Base-by-base conservation (phyloP, 2,329 filamentous ascomycete species). In the Fusarium oligoseptatum region DNA sequence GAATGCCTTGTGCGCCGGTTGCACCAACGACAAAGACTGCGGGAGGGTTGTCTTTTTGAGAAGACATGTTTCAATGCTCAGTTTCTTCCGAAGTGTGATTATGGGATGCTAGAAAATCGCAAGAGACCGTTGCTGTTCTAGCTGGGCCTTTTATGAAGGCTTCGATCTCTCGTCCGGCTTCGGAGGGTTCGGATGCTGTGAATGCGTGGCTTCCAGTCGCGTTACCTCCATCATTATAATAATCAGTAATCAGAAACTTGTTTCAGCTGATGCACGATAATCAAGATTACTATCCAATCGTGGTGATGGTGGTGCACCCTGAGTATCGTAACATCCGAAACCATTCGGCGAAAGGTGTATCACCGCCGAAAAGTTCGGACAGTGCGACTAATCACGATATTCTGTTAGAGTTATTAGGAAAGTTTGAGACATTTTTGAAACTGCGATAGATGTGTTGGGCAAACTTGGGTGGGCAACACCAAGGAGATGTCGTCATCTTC, bases 1-100 rank as follows among this genome's bases (percentile, higher is more conserved):
- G 56, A n/a, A 58, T 58, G 22, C 56, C 56, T 14, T 58, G 56
- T 17, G 56, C 34, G 15, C 56, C 56, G 6, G 56, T 58, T 39
- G 34, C 56, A n/a, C 56, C 56, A 41, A 58, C 36, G 29, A 58
- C 17, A 29, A 58, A 58, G 56, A 58, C 56, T 10, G 22, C 41
- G 6, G 56, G 56, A 11, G 15, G 2, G n/a, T 39, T n/a, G 1
- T 4, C 10, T 3, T 8, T 7, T 20, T 41, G 55, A 39, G 36
- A 58, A 3, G 55, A 57, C 55, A 58, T 56, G 2, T 22, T 20
- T 55, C 3, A 32, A 17, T 4, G 4, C 2, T 10, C 0, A 11
- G 7, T 0, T 36, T 56, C 15, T 52, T 52, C 14, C 5, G 8
- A 50, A 27, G 1, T 50, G 14, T 5, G 3, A 24, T 10, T 24